Conservation (phyloP, 495 filamentous ascomycete species). For the Entonaema liquescens region DNA sequence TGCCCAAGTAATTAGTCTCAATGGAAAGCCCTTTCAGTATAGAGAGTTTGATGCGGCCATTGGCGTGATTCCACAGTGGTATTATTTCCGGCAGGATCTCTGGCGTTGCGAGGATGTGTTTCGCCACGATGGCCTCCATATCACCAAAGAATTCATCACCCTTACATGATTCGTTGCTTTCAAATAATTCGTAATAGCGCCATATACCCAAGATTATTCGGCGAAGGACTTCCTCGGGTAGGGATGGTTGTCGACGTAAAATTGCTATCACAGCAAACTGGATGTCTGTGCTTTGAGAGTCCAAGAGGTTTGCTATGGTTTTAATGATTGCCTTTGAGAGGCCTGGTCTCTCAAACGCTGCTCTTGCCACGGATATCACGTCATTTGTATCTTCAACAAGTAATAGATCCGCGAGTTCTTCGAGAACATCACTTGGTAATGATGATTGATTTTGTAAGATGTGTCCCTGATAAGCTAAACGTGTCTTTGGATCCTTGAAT, state of each 20-base stretch:
- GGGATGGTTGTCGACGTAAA: not conserved
- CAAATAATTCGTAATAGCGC: not conserved
- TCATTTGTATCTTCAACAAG: not conserved
- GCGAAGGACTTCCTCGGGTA: not conserved
- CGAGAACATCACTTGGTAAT: not conserved
- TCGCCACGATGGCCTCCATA: too few species aligned
- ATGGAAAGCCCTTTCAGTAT: not conserved
- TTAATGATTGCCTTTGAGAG: not conserved
- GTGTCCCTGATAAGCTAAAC: not conserved
- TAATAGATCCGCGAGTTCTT: not conserved
- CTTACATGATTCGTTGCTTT: accelerated
- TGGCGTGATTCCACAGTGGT: not conserved
- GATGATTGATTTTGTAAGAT: not conserved
- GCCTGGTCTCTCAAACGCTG: not conserved
- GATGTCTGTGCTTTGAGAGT: not conserved
- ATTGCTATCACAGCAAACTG: not conserved
- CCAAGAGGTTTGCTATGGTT: not conserved
- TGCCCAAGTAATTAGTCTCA: too few species aligned
- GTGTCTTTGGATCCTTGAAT: not conserved
- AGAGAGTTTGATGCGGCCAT: not conserved
- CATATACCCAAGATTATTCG: not conserved
- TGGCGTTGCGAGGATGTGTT: not conserved
- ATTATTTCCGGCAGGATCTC: not conserved
- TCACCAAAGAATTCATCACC: not conserved
- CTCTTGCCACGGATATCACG: too few species aligned